Evolutionary conservation across 345 rosid species (phyloP).

Genomic region (Salix suchowensis): DNA sequence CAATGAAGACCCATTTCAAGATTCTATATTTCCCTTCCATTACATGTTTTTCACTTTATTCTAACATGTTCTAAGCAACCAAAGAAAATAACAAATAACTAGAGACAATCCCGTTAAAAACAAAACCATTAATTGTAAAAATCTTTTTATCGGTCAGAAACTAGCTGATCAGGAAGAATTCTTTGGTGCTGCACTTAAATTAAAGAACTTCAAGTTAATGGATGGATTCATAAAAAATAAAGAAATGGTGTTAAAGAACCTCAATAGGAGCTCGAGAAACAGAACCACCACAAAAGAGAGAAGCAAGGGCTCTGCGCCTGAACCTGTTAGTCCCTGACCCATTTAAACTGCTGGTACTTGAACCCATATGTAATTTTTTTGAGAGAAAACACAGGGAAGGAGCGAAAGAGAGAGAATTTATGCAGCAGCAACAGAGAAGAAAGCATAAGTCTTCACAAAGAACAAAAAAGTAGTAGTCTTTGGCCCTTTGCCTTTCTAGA

Average conservation of each 20-base stretch:
- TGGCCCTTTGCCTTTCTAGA: too few species aligned
- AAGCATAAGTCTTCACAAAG: neutral
- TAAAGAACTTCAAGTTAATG: neutral
- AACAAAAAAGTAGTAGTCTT: neutral
- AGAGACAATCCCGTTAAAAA: neutral
- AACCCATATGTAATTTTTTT: conserved; percentile 6
- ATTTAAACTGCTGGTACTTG: conserved; percentile 9
- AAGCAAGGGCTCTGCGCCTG: conserved; percentile 1
- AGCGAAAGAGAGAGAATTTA: neutral
- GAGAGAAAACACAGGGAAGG: neutral
- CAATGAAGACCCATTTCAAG: neutral
- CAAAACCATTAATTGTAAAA: neutral
- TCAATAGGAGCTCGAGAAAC: neutral
- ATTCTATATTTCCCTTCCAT: neutral
- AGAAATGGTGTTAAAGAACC: neutral
- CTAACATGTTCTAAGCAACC: neutral
- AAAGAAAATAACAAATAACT: neutral
- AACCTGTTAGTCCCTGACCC: neutral
- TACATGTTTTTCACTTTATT: neutral
- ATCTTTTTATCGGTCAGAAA: neutral
- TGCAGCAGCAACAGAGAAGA: neutral
- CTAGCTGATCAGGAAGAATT: neutral
- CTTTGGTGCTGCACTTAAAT: neutral
- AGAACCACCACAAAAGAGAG: conserved; percentile 8
- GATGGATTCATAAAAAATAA: neutral